Conservation (phyloP, 805 yeast species). For the Candida boidinii region DNA sequence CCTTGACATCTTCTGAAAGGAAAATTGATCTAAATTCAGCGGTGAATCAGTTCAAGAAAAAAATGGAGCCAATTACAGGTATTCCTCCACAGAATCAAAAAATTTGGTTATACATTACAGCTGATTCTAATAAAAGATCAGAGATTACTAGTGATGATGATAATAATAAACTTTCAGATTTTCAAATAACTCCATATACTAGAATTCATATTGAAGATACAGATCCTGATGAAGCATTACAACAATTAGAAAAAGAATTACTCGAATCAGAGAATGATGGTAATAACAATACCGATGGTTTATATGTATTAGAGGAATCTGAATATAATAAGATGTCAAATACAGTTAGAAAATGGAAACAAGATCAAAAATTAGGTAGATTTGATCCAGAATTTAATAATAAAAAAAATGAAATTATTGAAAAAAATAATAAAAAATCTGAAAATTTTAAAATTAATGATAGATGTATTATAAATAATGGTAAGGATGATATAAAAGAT, state of each 20-base stretch:
- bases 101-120: constrained; percentile 34
- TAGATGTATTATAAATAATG: constrained; percentile 38
- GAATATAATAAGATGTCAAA: constrained; percentile 53
- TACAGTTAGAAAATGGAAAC: constrained; percentile 75
- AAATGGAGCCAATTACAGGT: constrained; percentile 68
- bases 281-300: constrained; percentile 23
- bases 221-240: constrained; percentile 42
- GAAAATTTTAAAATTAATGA: constrained; percentile 34
- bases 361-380: constrained; percentile 57
- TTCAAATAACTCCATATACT: constrained; percentile 29
- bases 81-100: constrained; percentile 51
- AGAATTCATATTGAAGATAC: constrained; percentile 53
- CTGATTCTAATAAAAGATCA: constrained; percentile 27
- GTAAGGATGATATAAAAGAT: constrained; percentile 14
- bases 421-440: constrained; percentile 23
- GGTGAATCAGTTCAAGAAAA: constrained; percentile 38
- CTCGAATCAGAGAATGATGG: constrained; percentile 10
- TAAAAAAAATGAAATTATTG: constrained; percentile 16
- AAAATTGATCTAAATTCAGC: constrained; percentile 58
- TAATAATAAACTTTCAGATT: constrained; percentile 15
- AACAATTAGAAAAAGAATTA: constrained; percentile 15
- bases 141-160: constrained; percentile 14
- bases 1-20: constrained; percentile 61
- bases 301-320: constrained; percentile 43
- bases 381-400: constrained; percentile 46